phyloP scores from a whole-genome alignment of 148 eudicot species.

The Rhododendron vialii region DNA sequence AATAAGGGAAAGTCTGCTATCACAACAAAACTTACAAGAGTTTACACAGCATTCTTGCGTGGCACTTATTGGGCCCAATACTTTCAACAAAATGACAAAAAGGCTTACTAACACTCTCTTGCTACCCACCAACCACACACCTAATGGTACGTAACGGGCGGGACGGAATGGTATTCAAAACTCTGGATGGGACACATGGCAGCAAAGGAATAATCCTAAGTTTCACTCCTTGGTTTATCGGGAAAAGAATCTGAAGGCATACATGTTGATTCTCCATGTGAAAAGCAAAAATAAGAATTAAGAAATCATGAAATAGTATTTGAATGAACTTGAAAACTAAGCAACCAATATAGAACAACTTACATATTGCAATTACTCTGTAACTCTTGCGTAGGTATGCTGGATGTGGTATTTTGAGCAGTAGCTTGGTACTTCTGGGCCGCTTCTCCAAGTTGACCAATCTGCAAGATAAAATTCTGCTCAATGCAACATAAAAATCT shows the following conservation, averaged over 20 bases:
- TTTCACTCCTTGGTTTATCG: not conserved
- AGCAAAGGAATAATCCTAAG: too few species aligned
- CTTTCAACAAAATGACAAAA: too few species aligned
- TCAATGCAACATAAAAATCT: constrained; percentile 43
- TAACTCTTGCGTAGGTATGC: constrained; percentile 59
- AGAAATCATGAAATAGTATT: not conserved
- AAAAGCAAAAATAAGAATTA: not conserved
- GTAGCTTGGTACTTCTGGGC: constrained; percentile 91
- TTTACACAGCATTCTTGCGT: too few species aligned
- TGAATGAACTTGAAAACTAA: not conserved
- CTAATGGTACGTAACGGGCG: too few species aligned
- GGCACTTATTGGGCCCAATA: too few species aligned
- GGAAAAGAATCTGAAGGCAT: not conserved
- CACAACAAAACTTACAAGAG: not conserved
- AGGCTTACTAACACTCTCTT: too few species aligned
- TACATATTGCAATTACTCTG: constrained; percentile 89
- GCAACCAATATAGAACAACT: constrained; percentile 18
- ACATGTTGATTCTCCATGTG: not conserved
- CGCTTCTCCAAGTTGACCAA: constrained; percentile 85
- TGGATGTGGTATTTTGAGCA: constrained; percentile 66
- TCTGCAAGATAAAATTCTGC: constrained; percentile 51
- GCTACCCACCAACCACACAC: too few species aligned
- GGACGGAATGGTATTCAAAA: too few species aligned
- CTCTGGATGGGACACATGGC: too few species aligned
- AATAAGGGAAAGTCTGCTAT: not conserved